Evolutionary conservation across 208 protist species (phyloP), one percentile per base, ranked within the genome.

Genomic region (Trypanosoma caninum): DNA sequence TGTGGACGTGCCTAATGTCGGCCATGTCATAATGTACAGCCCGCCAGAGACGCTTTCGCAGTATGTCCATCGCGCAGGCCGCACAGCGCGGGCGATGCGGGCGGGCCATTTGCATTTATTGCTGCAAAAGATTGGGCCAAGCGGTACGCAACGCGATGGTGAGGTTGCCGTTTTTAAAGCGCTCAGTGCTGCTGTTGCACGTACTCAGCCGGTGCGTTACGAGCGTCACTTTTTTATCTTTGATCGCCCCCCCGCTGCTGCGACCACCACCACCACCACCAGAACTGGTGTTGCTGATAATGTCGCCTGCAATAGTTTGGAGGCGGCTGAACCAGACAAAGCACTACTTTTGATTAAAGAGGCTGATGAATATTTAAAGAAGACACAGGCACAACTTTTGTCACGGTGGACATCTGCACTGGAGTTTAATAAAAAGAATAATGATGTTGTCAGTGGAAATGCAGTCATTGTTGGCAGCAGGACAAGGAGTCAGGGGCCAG

Each of bases 1-100:
- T 31, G 80, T 97, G 35, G 93, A 97, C 69, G 81, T 96, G 28
- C 79, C 81, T 8, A 80, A 87, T 45, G 79, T 96, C 0, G 84
- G 81, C 0, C 84, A 89, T 59, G 90, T 97, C 28, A 84, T 97
- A 55, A 95, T 94, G 78, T 97, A 96, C 77, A 84, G 91, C 63
- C 65, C 86, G 5, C 93, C 91, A 0, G 74, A 80, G 23, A 82
- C 78, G 18, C 54, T 96, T 10, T 94, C 98, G 54, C 94, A 98
- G 70, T 98, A 98, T 65, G 94, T 99, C 33, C 97, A 99, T 60
- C 83, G 97, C 20, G 89, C 96, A 3, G 97, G 97, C 7, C 89
- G 97, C 37, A 99, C 97, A 25, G 97, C 96, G 4, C 83, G 97
- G 40, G 98, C 98, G 18, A 83, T 91, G 82, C 76, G 82, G 9